phyloP scores from a whole-genome alignment of 2,329 filamentous ascomycete genomes.

The Exophiala aquamarina region DNA sequence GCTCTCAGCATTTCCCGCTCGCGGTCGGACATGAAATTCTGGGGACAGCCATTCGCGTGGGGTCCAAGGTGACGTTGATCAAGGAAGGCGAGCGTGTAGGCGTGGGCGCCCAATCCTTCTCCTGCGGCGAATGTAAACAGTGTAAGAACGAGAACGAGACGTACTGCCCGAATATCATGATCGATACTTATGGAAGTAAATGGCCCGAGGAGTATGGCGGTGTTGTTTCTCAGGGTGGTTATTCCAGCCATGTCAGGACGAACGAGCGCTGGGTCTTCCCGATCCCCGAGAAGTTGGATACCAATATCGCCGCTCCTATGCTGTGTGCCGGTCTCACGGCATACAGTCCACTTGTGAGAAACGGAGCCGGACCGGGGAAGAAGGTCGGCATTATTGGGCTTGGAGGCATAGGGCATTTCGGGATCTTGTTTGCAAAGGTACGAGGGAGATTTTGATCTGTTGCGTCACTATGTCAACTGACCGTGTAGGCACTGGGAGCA shows the following conservation, averaged over 20 bases:
- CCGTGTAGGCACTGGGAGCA: conserved; percentile 55
- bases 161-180: conserved; percentile 57
- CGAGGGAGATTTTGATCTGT: not conserved
- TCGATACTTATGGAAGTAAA: conserved; percentile 52
- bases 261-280: conserved; percentile 66
- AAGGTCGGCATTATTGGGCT: conserved; percentile 41
- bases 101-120: conserved; percentile 59
- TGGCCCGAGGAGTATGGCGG: conserved; percentile 29
- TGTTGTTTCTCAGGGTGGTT: conserved; percentile 64
- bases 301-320: conserved; percentile 9
- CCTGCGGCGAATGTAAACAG: conserved; percentile 53
- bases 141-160: conserved; percentile 67
- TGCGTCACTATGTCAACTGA: not conserved
- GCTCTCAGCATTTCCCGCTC: conserved; percentile 43
- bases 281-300: conserved; percentile 29
- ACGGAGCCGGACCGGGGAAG: conserved; percentile 52
- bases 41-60: conserved; percentile 57
- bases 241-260: conserved; percentile 66
- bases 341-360: conserved; percentile 39
- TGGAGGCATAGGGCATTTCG: conserved; percentile 70
- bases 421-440: conserved; percentile 58
- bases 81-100: conserved; percentile 63
- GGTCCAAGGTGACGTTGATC: conserved; percentile 44
- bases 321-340: conserved; percentile 17
- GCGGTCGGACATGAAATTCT: conserved; percentile 67